These are phyloP conservation scores for Backusella mclennaniae DNA, from an alignment of 192 early-diverging fungal genomes.

Conservation along the genomic window DNA sequence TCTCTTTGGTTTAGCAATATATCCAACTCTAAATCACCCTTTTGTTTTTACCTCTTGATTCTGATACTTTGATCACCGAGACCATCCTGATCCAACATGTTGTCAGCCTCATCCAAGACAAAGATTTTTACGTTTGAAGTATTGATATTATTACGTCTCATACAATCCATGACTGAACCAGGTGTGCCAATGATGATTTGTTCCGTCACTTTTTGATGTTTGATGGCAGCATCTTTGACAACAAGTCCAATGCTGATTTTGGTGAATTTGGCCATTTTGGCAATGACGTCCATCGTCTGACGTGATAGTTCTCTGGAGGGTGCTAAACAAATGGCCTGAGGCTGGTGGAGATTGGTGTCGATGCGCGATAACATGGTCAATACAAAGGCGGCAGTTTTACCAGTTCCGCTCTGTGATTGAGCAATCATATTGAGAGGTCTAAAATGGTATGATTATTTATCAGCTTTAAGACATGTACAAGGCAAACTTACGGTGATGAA, in stretches of 20 bases:
- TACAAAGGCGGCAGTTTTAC: conserved; percentile 94
- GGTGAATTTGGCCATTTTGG: conserved; percentile 90
- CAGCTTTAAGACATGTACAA: too few species aligned
- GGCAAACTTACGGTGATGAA: conserved; percentile 59
- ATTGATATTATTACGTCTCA: conserved; percentile 61
- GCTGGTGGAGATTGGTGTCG: conserved; percentile 39
- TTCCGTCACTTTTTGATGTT: conserved; percentile 42
- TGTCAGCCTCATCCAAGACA: conserved; percentile 98
- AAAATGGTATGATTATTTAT: neutral
- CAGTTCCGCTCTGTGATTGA: conserved; percentile 95
- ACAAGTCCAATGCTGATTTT: conserved; percentile 68
- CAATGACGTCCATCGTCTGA: conserved; percentile 90
- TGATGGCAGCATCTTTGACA: conserved; percentile 63
- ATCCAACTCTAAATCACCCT: neutral
- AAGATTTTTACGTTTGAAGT: conserved; percentile 68
- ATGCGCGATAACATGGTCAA: conserved; percentile 89
- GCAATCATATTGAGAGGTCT: conserved; percentile 93
- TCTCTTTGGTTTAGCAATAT: neutral
- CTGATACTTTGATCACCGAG: conserved; percentile 86
- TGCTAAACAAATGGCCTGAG: conserved; percentile 79
- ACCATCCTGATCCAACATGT: conserved; percentile 87
- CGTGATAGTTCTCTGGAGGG: conserved; percentile 91
- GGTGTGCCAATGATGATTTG: conserved; percentile 95
- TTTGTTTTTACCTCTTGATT: conserved; percentile 66
- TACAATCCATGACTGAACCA: conserved; percentile 80